These are phyloP conservation scores for Hypoxylon intermedium DNA, from an alignment of 495 filamentous ascomycete species.

Conservation along the genomic window DNA sequence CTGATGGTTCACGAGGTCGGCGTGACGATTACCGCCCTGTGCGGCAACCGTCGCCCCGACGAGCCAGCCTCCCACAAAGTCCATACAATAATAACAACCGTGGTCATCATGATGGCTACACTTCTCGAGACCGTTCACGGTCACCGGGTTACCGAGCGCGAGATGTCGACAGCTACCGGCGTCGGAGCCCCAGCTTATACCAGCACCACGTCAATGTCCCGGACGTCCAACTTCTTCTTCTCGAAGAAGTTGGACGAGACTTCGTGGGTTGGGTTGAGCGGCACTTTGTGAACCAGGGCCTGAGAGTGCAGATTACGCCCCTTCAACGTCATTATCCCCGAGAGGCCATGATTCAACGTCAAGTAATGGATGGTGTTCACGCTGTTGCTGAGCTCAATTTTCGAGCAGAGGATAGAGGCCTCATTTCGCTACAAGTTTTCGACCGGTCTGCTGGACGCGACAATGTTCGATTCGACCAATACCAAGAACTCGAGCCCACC, in stretches of 20 bases:
- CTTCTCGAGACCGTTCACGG: conserved; percentile 68
- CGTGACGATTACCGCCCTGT: conserved; percentile 74
- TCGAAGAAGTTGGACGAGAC: conserved; percentile 79
- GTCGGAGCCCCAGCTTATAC: conserved; percentile 69
- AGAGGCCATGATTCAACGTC: conserved; percentile 77
- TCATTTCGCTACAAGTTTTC: conserved; percentile 83
- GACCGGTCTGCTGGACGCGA: conserved; percentile 73
- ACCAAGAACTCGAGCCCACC: conserved; percentile 77
- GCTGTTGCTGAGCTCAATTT: conserved; percentile 79
- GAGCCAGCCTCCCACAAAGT: conserved; percentile 50
- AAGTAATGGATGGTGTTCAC: conserved; percentile 87
- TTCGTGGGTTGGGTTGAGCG: conserved; percentile 84
- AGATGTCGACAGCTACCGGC: conserved; percentile 59
- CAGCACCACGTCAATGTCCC: conserved; percentile 73
- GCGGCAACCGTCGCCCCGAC: conserved; percentile 60
- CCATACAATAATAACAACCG: conserved; percentile 50
- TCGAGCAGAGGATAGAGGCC: conserved; percentile 69
- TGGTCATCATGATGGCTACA: conserved; percentile 46
- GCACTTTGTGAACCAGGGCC: conserved; percentile 70
- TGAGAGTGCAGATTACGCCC: conserved; percentile 78
- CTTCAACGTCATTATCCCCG: conserved; percentile 79
- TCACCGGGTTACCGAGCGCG: conserved; percentile 63
- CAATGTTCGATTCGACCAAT: conserved; percentile 82
- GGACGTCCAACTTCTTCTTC: conserved; percentile 86
- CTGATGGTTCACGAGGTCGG: conserved; percentile 52